Conservation (phyloP, 169 alveolate genomes). For the Blepharisma undulans region DNA sequence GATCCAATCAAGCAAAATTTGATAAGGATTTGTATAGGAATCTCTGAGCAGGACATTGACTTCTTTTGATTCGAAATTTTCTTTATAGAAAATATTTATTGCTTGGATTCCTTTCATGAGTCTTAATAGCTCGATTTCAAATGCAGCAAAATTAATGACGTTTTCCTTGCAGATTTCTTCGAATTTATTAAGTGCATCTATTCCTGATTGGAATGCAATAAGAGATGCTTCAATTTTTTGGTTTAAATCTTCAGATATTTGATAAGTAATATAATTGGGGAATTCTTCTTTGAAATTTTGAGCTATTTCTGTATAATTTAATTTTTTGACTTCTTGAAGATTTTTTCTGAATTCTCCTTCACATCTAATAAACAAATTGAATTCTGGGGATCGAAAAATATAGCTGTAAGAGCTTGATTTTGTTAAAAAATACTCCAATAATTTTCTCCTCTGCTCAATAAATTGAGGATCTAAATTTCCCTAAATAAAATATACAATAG, state of each 20-base stretch:
- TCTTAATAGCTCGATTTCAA: background rate
- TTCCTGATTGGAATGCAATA: background rate
- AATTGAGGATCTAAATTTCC: slow-evolving; percentile 35
- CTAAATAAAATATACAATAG: background rate
- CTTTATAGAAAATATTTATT: background rate
- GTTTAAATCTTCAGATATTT: background rate
- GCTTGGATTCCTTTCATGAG: background rate
- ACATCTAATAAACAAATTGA: slow-evolving; percentile 15
- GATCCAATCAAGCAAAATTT: slow-evolving; percentile 4
- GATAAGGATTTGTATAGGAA: slow-evolving; percentile 16
- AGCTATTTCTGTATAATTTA: background rate
- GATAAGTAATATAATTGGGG: background rate
- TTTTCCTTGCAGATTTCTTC: slow-evolving; percentile 14
- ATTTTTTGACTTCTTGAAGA: background rate
- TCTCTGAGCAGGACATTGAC: background rate
- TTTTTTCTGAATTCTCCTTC: background rate
- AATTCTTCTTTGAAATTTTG: background rate
- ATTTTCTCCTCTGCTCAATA: slow-evolving; percentile 31
- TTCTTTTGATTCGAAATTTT: background rate
- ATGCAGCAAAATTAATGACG: background rate
- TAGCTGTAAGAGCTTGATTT: background rate
- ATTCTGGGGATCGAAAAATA: background rate
- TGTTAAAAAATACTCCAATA: slow-evolving; percentile 23
- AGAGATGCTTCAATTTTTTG: background rate
- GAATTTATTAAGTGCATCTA: background rate